Evolutionary conservation across 2,329 filamentous ascomycete genomes (phyloP).

Genomic region (Stagonosporopsis chrysanthemi): DNA sequence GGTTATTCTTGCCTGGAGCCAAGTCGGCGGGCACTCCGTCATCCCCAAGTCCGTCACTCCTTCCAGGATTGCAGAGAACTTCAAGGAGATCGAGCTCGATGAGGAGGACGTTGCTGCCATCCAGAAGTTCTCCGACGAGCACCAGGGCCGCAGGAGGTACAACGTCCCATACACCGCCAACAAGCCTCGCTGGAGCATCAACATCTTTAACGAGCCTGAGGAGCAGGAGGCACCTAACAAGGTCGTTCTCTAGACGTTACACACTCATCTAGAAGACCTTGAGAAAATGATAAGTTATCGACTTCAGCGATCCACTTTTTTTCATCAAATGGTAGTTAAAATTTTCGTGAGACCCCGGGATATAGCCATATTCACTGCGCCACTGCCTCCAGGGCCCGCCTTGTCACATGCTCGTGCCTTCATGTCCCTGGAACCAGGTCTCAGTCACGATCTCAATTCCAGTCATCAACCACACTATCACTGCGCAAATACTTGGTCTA

Average conservation of each 20-base stretch:
- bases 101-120: slow-evolving; percentile 36
- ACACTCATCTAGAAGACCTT: neutral
- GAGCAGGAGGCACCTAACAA: slow-evolving; percentile 34
- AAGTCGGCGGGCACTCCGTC: slow-evolving; percentile 62
- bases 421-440: too few relatives aligned
- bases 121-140: slow-evolving; percentile 61
- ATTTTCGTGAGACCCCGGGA: too few relatives aligned
- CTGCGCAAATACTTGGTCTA: too few relatives aligned
- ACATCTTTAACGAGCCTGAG: slow-evolving; percentile 45
- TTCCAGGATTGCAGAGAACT: slow-evolving; percentile 39
- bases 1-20: slow-evolving; percentile 85
- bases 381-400: too few relatives aligned
- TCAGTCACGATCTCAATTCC: too few relatives aligned
- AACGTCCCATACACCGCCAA: slow-evolving; percentile 54
- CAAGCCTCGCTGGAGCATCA: slow-evolving; percentile 41
- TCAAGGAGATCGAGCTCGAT: slow-evolving; percentile 38
- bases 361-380: too few relatives aligned
- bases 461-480: too few relatives aligned
- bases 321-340: too few relatives aligned
- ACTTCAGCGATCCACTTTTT: too few relatives aligned
- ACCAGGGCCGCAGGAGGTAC: slow-evolving; percentile 35
- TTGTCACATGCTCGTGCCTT: too few relatives aligned
- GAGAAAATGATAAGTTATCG: neutral
- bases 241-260: slow-evolving; percentile 19
- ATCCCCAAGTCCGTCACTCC: slow-evolving; percentile 42